Percentiles rank a stretch among this genome's conserved stretches.
Conservation (phyloP, 2,329 filamentous ascomycete species). For the Celoporthe dispersa region DNA sequence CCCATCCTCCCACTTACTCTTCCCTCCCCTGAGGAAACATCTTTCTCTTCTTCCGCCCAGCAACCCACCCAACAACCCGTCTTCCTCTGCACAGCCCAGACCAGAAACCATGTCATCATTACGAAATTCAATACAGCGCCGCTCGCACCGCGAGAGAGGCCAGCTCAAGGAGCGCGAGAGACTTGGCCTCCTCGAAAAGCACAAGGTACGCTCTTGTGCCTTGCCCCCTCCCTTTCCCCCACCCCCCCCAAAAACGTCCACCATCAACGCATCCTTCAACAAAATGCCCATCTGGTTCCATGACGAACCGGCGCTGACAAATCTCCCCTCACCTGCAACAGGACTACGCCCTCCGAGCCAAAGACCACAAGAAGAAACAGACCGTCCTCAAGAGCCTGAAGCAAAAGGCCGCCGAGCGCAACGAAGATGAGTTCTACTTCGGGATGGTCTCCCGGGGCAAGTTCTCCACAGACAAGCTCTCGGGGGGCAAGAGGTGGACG, state of each 20-base stretch:
- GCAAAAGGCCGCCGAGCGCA: conserved; percentile 66
- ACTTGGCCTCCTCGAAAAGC: conserved; percentile 93
- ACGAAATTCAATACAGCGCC: conserved; percentile 72
- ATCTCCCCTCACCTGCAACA: conserved; percentile 32
- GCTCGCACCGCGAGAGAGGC: conserved; percentile 86
- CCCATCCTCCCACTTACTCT: background rate
- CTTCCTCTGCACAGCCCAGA: background rate
- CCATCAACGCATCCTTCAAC: background rate
- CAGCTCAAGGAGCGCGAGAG: conserved; percentile 83
- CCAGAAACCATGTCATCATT: conserved; percentile 57
- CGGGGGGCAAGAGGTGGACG: conserved; percentile 54
- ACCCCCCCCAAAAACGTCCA: background rate
- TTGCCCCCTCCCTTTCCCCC: background rate
- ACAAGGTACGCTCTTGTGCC: conserved; percentile 65
- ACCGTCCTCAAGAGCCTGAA: conserved; percentile 61
- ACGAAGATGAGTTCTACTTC: conserved; percentile 76
- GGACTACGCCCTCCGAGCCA: conserved; percentile 69
- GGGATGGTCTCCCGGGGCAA: conserved; percentile 69
- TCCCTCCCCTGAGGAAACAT: background rate
- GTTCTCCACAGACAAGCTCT: conserved; percentile 52
- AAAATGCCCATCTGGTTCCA: no score
- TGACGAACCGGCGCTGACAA: background rate
- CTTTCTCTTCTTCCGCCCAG: background rate
- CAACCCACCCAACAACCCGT: background rate
- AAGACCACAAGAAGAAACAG: conserved; percentile 71